These are phyloP conservation scores for Cercophora samala DNA, from an alignment of 495 filamentous ascomycete species.

Conservation along the genomic window DNA sequence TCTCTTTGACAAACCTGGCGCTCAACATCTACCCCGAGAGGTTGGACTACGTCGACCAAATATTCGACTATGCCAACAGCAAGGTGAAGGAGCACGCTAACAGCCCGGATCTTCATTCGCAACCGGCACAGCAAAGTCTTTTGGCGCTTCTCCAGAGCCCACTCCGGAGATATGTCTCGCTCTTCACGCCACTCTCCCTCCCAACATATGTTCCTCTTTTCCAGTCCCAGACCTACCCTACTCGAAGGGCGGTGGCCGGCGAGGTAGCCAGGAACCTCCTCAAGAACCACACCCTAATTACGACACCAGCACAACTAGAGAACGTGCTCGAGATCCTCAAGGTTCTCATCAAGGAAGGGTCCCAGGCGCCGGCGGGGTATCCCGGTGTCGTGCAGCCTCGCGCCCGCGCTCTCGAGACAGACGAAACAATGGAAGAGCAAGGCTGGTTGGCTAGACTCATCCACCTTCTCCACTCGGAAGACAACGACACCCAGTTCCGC, in stretches of 20 bases:
- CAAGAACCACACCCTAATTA: constrained; percentile 73
- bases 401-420: constrained; percentile 66
- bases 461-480: constrained; percentile 74
- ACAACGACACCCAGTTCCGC: constrained; percentile 93
- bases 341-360: constrained; percentile 89
- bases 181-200: constrained; percentile 89
- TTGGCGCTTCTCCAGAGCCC: constrained; percentile 84
- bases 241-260: constrained; percentile 82
- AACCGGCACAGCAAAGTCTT: constrained; percentile 80
- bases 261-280: constrained; percentile 78
- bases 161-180: constrained; percentile 81
- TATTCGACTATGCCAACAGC: constrained; percentile 80
- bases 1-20: constrained; percentile 87
- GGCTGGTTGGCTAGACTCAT: constrained; percentile 91
- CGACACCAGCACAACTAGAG: constrained; percentile 73
- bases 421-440: constrained; percentile 96
- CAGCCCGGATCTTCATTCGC: constrained; percentile 89
- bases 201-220: constrained; percentile 88
- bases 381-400: constrained; percentile 70
- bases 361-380: constrained; percentile 78
- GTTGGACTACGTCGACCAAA: constrained; percentile 92
- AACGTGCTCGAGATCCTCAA: constrained; percentile 82
- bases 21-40: constrained; percentile 92
- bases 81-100: constrained; percentile 89
- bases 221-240: constrained; percentile 89